Base-by-base conservation (phyloP, 331 rosid species). In the Malus hybrid region DNA sequence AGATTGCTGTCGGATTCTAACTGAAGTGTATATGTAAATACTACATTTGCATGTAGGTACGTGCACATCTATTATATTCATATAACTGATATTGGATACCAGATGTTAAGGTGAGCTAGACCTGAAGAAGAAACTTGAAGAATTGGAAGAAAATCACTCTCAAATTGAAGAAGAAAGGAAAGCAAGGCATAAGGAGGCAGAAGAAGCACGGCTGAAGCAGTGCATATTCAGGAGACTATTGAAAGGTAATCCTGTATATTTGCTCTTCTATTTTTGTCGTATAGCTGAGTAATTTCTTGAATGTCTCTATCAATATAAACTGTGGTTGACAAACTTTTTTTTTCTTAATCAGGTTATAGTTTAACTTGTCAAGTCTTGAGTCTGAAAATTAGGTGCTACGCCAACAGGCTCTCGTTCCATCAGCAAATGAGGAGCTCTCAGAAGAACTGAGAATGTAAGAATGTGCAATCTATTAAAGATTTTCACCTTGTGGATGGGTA, bases 361-460 rank as follows among this genome's bases (percentile, higher is more conserved):
- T 34, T 62, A 92, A 89, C 81, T 79, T 88, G 84, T 90, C 97
- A 28, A 90, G 83, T 86, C 89, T 90, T 19, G 96, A 90, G 83
- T 88, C 96, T 2, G 94, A 90, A 87, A 92, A 90, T 82, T 91
- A 92, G 84, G 94, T 90, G 77, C 94, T 90, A 27, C 89, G 97
- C 77, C 96, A 88, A 71, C 88, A 87, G 75, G 90, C 94, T 83
- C 82, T 92, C 87, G 91, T 87, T 68, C 89, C 91, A 77, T 82
- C 96, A 22, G 79, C 81, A 71, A 92, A 90, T 46, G 94, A 82
- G 76, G 96, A 91, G 65, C 87, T 88, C 68, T 84, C 88, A 16
- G 94, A 92, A 82, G 97, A 90, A 77, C 69, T 90, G 56, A 86
- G 70, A 84, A 78, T 48, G 97, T 92, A 82, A 80, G 92, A 36